phyloP scores from a whole-genome alignment of 495 filamentous ascomycete genomes.

The Aeminium ludgeri region DNA sequence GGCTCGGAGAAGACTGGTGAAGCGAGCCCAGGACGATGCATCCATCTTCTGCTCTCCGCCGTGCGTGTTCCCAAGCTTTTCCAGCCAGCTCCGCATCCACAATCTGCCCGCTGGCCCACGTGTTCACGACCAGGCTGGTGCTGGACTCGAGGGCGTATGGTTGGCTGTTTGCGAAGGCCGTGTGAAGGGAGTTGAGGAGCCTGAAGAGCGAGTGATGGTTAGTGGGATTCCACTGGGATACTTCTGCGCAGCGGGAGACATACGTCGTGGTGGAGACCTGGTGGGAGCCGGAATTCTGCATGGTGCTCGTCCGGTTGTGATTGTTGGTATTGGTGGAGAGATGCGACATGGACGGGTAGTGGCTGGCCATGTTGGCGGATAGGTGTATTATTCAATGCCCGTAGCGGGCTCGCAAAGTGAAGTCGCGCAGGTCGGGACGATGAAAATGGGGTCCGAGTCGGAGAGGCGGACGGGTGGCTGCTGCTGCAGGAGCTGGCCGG shows the following conservation, averaged over 20 bases:
- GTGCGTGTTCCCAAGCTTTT: conserved; percentile 92
- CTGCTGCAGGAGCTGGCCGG: neutral
- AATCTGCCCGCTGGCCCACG: conserved; percentile 75
- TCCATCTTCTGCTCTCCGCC: conserved; percentile 85
- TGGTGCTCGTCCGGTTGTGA: conserved; percentile 11
- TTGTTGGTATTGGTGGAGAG: neutral
- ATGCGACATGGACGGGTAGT: conserved; percentile 7
- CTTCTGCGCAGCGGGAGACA: no score
- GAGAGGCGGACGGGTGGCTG: neutral
- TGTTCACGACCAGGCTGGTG: conserved; percentile 86
- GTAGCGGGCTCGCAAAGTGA: no score
- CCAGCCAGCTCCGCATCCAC: conserved; percentile 64
- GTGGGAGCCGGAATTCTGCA: conserved; percentile 28
- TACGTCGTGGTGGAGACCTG: conserved; percentile 90
- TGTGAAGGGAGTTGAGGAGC: conserved; percentile 80
- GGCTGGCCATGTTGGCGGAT: conserved; percentile 10
- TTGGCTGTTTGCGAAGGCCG: conserved; percentile 62
- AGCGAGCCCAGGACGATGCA: conserved; percentile 44
- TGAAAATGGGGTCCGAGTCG: neutral
- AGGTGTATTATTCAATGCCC: conserved; percentile 33
- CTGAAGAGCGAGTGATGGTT: no score
- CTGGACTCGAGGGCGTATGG: conserved; percentile 78
- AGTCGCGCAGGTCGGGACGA: no score
- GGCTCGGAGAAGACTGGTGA: conserved; percentile 71
- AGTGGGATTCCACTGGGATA: no score